Base-by-base conservation (phyloP, 306 rosid genomes). In the Glycyrrhiza uralensis region DNA sequence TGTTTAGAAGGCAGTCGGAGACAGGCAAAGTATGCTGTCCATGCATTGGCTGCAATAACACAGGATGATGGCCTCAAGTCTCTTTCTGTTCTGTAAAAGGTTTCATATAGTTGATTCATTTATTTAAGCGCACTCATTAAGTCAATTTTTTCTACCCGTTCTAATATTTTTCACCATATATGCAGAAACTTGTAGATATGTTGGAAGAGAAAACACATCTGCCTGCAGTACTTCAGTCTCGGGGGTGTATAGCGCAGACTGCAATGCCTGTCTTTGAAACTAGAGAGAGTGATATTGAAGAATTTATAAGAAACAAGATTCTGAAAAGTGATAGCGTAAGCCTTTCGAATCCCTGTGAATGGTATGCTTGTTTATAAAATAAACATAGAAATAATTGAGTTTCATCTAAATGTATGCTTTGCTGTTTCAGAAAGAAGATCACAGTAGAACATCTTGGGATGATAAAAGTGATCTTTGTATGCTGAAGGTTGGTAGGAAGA, bases 201-300 rank as follows among this genome's bases (percentile, higher is more conserved):
- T 87, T 91, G 77, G 96, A 91, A 73, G 93, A 91, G 77, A 87
- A 83, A 83, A 71, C 85, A 56, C 90, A 92, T 76, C 85, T 95
- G 58, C 97, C 99, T 84, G 88, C 96, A 36, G 89, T 95, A 50
- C 96, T 95, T 20, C 99, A 95, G 80, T 95, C 99, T 38, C 81
- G 91, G 66, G 99, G 99, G 76, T 95, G 99, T 67, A 91, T 92
- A 74, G 99, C 99, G 5, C 83, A 95, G 89, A 88, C 88, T 35
- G 97, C 99, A 62, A 95, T 95, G 96, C 90, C 99, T 63, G 87
- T 95, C 77, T 95, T 88, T 59, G 99, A 89, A 87, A 95, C 99
- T 56, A 89, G 99, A 81, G 96, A 85, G 83, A 81, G 74, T 69
- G 97, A 95, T 81, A 78, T 95, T 69, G 81, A 81, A 85, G 89